Base-by-base conservation (phyloP, 331 rosid species). In the Erythrophleum ivorense region DNA sequence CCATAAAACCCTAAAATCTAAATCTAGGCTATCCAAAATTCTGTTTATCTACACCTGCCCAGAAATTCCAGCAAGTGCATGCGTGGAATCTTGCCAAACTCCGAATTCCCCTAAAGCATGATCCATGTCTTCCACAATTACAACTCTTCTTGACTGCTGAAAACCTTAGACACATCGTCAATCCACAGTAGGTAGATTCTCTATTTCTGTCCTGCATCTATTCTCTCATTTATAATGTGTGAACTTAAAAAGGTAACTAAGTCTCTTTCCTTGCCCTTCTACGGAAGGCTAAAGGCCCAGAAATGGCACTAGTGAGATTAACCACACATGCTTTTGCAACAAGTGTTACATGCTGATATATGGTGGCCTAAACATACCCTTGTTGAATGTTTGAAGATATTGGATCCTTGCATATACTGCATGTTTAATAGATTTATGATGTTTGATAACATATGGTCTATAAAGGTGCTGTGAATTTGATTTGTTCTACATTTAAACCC, bases 121-220 rank as follows among this genome's bases (percentile, higher is more conserved):
- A 52, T 58, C 68, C 80, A 43, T 67, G 76, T 66, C 73, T 78
- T 79, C 12, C n/a, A n/a, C 36, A 48, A 33, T 48, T 33, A 18
- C 16, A 41, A 76, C 73, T 77, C 58, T 21, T 53, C 18, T 70
- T 45, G 19, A 50, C 38, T 12, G 34, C 24, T n/a, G 54, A 68
- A 76, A 40, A 2, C 4, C 50, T 19, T 45, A 63, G 59, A 31
- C 70, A 3, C 54, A 46, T 34, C 16, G 34, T 43, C 34, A 8
- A 80, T 76, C 69, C 73, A 75, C 52, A 40, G 33, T 59, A 7
- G 19, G 53, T 58, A 68, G 71, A 29, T 79, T 45, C 12, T 9
- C 75, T 73, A 40, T 65, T 55, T 79, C 69, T 18, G 53, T 69
- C 54, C 66, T 36, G 54, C 78, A 60, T 75, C 71, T 62, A 15